phyloP scores from a whole-genome alignment of 2,329 filamentous ascomycete species.

The Fusarium secorum region DNA sequence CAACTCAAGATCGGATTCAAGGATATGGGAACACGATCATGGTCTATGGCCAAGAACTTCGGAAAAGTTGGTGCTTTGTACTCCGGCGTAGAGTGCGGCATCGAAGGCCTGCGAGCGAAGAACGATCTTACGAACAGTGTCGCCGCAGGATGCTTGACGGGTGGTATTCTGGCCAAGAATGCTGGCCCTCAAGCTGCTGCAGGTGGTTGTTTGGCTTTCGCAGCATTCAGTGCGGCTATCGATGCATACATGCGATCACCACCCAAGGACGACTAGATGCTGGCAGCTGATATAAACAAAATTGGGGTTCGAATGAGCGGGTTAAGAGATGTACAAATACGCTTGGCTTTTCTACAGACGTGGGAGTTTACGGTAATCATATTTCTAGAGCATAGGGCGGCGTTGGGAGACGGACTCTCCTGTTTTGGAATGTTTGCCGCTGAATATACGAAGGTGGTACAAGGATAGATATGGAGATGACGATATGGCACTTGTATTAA shows the following conservation, averaged over 20 bases:
- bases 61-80: conserved; percentile 92
- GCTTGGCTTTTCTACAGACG: conserved; percentile 26
- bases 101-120: conserved; percentile 91
- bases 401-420: conserved; percentile 44
- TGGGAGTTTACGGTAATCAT: conserved; percentile 42
- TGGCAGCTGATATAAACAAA: not conserved
- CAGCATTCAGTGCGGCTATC: conserved; percentile 90
- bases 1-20: conserved; percentile 88
- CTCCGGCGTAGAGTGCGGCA: conserved; percentile 91
- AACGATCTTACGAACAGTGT: conserved; percentile 92
- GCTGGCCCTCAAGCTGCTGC: conserved; percentile 89
- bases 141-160: conserved; percentile 87
- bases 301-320: not conserved
- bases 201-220: conserved; percentile 90
- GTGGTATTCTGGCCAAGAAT: conserved; percentile 84
- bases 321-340: conserved; percentile 31
- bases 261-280: conserved; percentile 66
- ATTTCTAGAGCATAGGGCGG: conserved; percentile 45
- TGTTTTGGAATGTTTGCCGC: conserved; percentile 39
- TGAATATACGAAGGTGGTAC: not conserved
- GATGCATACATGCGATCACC: conserved; percentile 90
- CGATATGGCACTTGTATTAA: conserved; percentile 30
- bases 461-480: conserved; percentile 14
- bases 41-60: conserved; percentile 90
- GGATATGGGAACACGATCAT: conserved; percentile 90